Percentiles rank a stretch among this genome's conserved stretches.
These are phyloP conservation scores for Paecilomyces sp. DNA, from an alignment of 2,329 filamentous ascomycete genomes.

Conservation along the genomic window DNA sequence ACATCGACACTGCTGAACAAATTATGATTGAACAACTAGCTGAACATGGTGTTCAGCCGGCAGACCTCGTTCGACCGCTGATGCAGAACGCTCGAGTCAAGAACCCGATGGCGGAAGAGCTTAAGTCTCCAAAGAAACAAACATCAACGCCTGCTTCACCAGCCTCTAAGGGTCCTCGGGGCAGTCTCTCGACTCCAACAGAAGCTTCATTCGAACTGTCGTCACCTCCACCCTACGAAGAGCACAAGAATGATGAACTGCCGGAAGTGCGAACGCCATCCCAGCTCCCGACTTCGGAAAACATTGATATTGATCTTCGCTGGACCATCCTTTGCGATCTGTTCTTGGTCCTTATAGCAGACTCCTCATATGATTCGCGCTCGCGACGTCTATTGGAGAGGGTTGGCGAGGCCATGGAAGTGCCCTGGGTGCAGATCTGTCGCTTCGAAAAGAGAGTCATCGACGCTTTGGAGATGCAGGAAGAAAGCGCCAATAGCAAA, in stretches of 20 bases:
- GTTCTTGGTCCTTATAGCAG: slow-evolving; percentile 92
- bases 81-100: slow-evolving; percentile 90
- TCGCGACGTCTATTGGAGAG: slow-evolving; percentile 77
- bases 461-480: slow-evolving; percentile 95
- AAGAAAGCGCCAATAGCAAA: slow-evolving; percentile 77
- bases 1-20: slow-evolving; percentile 80
- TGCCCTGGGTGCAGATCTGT: slow-evolving; percentile 89
- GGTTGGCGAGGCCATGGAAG: slow-evolving; percentile 71
- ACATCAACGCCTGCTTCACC: slow-evolving; percentile 27
- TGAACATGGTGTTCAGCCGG: slow-evolving; percentile 80
- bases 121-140: slow-evolving; percentile 28
- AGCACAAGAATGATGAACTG: slow-evolving; percentile 61
- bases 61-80: slow-evolving; percentile 74
- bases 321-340: slow-evolving; percentile 97
- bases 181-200: slow-evolving; percentile 26
- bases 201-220: slow-evolving; percentile 40
- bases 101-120: slow-evolving; percentile 69
- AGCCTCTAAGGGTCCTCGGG: slow-evolving; percentile 15
- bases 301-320: slow-evolving; percentile 88
- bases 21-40: slow-evolving; percentile 98
- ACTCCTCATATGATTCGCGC: slow-evolving; percentile 84
- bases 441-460: slow-evolving; percentile 96
- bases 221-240: slow-evolving; percentile 49
- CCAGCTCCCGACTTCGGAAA: slow-evolving; percentile 70
- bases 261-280: slow-evolving; percentile 76